These are phyloP conservation scores for Chiua sp. DNA, from an alignment of 1,284 basidiomycete species.

Conservation along the genomic window DNA sequence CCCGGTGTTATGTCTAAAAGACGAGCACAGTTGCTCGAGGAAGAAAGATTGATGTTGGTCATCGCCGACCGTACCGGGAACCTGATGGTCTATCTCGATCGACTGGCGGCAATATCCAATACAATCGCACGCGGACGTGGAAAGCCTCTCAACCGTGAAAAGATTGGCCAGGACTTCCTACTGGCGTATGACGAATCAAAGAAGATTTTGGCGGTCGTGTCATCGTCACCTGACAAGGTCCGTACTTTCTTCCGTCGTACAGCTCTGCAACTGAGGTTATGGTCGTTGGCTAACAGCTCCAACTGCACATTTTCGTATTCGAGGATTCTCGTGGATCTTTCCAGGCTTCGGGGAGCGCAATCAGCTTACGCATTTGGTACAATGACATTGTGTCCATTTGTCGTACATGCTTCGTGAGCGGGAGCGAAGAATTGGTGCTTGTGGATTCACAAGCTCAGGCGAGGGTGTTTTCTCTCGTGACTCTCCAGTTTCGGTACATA, in stretches of 20 bases:
- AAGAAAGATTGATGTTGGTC: constrained; percentile 48
- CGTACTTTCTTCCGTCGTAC: not conserved
- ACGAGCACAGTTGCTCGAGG: constrained; percentile 42
- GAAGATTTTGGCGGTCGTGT: constrained; percentile 50
- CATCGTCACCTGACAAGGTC: constrained; percentile 44
- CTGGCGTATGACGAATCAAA: constrained; percentile 57
- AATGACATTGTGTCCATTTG: constrained; percentile 31
- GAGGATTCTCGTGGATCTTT: constrained; percentile 45
- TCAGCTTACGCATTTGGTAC: constrained; percentile 53
- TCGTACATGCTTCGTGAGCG: constrained; percentile 42
- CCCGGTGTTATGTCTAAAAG: constrained; percentile 27
- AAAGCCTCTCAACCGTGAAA: constrained; percentile 47
- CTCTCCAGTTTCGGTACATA: constrained; percentile 54
- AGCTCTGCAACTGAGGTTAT: not conserved
- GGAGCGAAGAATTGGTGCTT: constrained; percentile 54
- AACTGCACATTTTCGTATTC: constrained; percentile 50
- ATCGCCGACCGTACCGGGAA: constrained; percentile 40
- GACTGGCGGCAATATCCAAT: constrained; percentile 33
- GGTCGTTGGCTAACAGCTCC: constrained; percentile 29
- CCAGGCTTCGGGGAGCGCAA: constrained; percentile 40
- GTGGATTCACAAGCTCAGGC: constrained; percentile 47
- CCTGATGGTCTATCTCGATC: constrained; percentile 47
- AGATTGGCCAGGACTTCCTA: constrained; percentile 48
- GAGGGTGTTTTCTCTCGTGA: constrained; percentile 55
- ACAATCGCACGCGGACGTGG: constrained; percentile 34